Conservation (phyloP, 202 grass and related monocot genomes). For the Saccharum hybrid region DNA sequence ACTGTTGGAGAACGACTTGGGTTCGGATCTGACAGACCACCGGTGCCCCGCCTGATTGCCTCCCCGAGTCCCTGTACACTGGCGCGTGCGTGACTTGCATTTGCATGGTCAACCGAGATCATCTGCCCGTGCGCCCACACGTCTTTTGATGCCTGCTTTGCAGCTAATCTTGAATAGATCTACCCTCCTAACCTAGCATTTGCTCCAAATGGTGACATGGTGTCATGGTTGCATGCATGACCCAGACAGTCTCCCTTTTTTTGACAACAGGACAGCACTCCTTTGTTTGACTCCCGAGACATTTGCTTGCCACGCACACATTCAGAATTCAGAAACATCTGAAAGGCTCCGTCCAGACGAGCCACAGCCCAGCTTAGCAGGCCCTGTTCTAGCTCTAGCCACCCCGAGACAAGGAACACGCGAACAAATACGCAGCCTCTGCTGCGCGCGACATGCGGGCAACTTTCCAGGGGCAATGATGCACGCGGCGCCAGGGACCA, state of each 20-base stretch:
- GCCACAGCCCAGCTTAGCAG: not conserved
- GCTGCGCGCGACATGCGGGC: constrained; percentile 26
- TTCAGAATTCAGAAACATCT: constrained; percentile 19
- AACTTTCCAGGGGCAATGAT: too few species aligned
- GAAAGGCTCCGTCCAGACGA: not conserved
- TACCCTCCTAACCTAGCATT: too few species aligned
- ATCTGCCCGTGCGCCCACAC: constrained; percentile 13
- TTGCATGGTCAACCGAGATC: not conserved
- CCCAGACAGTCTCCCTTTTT: not conserved
- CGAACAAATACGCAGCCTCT: not conserved
- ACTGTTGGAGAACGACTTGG: not conserved
- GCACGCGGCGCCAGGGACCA: constrained; percentile 6
- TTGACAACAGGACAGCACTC: too few species aligned
- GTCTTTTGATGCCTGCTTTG: constrained; percentile 22
- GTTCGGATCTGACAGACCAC: not conserved
- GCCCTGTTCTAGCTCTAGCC: too few species aligned
- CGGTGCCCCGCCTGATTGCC: not conserved
- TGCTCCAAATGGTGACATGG: not conserved
- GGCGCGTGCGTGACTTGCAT: not conserved
- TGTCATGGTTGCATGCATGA: not conserved
- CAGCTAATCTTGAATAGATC: not conserved
- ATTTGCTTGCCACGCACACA: constrained; percentile 9
- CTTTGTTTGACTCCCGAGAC: not conserved
- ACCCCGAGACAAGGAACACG: not conserved
- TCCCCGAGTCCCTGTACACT: too few species aligned